A percentile compares a stretch with the other conserved stretches of the same genome.
Conservation (phyloP, 495 filamentous ascomycete species). For the Aspergillus wentii region DNA sequence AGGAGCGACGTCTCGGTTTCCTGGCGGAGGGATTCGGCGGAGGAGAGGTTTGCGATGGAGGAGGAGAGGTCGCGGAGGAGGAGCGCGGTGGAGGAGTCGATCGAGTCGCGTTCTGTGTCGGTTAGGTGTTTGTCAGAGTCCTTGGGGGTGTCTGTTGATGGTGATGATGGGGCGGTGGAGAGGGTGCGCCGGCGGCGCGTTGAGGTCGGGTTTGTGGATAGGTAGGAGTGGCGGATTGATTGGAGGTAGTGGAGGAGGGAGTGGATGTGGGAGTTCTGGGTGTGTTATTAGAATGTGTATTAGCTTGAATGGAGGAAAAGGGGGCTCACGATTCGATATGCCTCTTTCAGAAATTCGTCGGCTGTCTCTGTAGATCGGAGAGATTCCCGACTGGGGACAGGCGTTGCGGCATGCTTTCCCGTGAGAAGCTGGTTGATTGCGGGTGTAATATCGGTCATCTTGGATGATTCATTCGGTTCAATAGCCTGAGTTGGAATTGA, state of each 20-base stretch:
- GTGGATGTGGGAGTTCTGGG: slow-evolving; percentile 82
- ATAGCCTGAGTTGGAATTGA: too few species aligned
- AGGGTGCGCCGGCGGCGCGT: slow-evolving; percentile 32
- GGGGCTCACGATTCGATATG: slow-evolving; percentile 77
- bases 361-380: slow-evolving; percentile 41
- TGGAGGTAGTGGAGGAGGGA: slow-evolving; percentile 73
- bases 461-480: slow-evolving; percentile 7
- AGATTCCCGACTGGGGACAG: slow-evolving; percentile 1
- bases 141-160: too few species aligned
- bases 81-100: slow-evolving; percentile 79
- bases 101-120: slow-evolving; percentile 66
- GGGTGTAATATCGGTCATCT: slow-evolving; percentile 69
- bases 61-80: slow-evolving; percentile 77
- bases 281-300: not conserved
- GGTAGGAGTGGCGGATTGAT: slow-evolving; percentile 83
- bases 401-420: slow-evolving; percentile 28
- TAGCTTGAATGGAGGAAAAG: slow-evolving; percentile 10
- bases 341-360: slow-evolving; percentile 93
- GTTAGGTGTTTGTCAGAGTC: slow-evolving; percentile 27
- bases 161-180: slow-evolving; percentile 23
- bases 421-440: slow-evolving; percentile 58
- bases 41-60: slow-evolving; percentile 69
- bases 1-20: slow-evolving; percentile 63
- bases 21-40: slow-evolving; percentile 76
- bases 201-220: slow-evolving; percentile 62